phyloP scores from a whole-genome alignment of 495 filamentous ascomycete genomes.

The Entonaema liquescens region DNA sequence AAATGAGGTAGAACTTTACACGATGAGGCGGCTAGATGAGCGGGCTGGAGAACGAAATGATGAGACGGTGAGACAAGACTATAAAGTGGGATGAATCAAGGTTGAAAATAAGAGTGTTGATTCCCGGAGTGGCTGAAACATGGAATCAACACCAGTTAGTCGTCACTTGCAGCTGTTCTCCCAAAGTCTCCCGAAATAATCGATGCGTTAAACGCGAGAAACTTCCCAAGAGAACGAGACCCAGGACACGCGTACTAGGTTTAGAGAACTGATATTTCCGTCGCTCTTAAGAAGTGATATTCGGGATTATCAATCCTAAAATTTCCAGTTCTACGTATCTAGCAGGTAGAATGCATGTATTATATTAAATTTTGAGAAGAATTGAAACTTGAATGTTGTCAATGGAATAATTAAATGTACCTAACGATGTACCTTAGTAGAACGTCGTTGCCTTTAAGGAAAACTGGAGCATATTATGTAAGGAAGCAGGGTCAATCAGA shows the following conservation, averaged over 20 bases:
- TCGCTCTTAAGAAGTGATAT: neutral
- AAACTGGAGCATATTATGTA: neutral
- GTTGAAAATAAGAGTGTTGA: neutral
- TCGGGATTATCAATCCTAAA: neutral
- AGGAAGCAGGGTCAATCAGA: neutral
- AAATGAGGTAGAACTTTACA: constrained; percentile 1
- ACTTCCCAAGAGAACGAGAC: neutral
- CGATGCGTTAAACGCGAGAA: neutral
- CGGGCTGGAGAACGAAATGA: neutral
- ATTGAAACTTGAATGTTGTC: neutral
- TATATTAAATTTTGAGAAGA: neutral
- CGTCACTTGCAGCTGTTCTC: neutral
- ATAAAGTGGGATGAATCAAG: neutral
- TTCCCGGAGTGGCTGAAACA: neutral
- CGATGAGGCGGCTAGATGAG: neutral
- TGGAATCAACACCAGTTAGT: neutral
- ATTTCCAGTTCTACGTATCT: neutral
- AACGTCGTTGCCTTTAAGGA: constrained; percentile 16
- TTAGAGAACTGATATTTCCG: neutral
- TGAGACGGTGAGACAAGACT: neutral
- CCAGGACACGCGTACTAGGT: neutral
- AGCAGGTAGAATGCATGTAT: neutral
- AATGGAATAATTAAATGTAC: neutral
- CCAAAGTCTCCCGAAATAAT: neutral
- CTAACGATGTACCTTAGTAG: neutral